Evolutionary conservation across 2,329 filamentous ascomycete genomes (phyloP).

Genomic region (Aspergillus hortae): DNA sequence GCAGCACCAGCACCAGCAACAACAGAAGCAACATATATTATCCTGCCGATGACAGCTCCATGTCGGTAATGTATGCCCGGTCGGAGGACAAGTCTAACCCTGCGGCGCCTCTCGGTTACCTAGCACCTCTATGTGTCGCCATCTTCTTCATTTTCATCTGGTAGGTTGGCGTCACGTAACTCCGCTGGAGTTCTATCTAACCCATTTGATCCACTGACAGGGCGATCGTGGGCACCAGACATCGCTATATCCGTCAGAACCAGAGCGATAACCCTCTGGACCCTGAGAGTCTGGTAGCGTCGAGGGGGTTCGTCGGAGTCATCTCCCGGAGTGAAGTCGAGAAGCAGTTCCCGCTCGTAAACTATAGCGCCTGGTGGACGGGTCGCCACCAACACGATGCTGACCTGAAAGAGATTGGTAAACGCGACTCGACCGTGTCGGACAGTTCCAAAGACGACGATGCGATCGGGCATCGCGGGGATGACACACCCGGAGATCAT

Average conservation of each 20-base stretch:
- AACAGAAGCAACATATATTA: not conserved
- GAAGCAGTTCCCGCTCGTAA: conserved; percentile 11
- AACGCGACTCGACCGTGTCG: not conserved
- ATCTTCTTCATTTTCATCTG: conserved; percentile 15
- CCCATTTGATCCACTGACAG: conserved; percentile 2
- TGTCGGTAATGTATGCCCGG: conserved; percentile 1
- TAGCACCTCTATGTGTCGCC: conserved; percentile 16
- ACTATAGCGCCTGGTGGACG: conserved; percentile 12
- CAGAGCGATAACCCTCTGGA: conserved; percentile 4
- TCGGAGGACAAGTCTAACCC: conserved; percentile 8
- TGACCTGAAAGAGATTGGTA: not conserved
- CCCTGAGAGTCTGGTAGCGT: conserved; percentile 8
- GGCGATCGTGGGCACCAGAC: conserved; percentile 10
- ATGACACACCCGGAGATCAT: not conserved
- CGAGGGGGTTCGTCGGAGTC: conserved; percentile 5
- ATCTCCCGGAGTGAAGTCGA: conserved; percentile 11
- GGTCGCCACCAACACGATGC: not conserved
- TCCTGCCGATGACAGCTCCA: not conserved
- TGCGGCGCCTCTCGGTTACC: conserved; percentile 13
- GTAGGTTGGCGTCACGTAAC: conserved; percentile 6
- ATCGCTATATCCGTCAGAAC: conserved; percentile 4
- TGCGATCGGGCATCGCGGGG: not conserved
- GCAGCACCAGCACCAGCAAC: too few relatives aligned
- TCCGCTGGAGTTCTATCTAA: too few relatives aligned
- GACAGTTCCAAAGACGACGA: not conserved